Evolutionary conservation across 1,139 yeast genomes (phyloP), one percentile per base, ranked within the genome.

Genomic region (Saccharomyces hybrid): DNA sequence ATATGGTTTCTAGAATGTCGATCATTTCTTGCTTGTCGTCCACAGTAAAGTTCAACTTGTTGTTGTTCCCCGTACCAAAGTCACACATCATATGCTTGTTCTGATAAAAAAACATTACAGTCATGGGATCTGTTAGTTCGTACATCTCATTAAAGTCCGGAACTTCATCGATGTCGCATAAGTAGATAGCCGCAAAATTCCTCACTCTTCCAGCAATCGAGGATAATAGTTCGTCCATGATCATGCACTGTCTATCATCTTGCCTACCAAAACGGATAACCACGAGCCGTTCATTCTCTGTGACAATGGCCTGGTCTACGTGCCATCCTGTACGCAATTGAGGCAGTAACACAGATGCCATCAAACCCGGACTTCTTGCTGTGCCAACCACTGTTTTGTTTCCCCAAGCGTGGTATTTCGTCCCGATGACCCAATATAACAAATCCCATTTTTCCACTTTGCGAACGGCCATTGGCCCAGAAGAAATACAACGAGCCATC

Each of bases 11-110:
- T 27, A 93, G 74, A 38, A 95, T 86, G 69, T 93, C 99, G 34
- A 93, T 88, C 75, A 93, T 71, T 62, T 90, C 98, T 69, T 93
- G 97, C 60, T 86, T 85, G 66, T 88, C 90, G 50, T 82, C 83
- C 41, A 93, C 75, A 5, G 75, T 74, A 71, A 93, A 93, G 67
- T 90, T 90, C 73, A 93, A 75, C 75, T 93, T 93, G 75, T 95
- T 93, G 72, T 95, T 93, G 68, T 93, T 89, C 47, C 99, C 99
- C 0, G 99, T 93, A 2, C 99, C 99, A 71, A 90, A 90, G 74
- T 93, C 99, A 72, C 97, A 88, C 89, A 91, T 83, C 96, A 95
- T 91, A 70, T 93, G 99, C 69, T 90, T 91, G 73, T 93, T 93
- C 54, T 96, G 76, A 72, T 81, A 89, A 70, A 93, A 93, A 68